Conservation (phyloP, 2,329 filamentous ascomycete species). For the Ascochyta rabiei region DNA sequence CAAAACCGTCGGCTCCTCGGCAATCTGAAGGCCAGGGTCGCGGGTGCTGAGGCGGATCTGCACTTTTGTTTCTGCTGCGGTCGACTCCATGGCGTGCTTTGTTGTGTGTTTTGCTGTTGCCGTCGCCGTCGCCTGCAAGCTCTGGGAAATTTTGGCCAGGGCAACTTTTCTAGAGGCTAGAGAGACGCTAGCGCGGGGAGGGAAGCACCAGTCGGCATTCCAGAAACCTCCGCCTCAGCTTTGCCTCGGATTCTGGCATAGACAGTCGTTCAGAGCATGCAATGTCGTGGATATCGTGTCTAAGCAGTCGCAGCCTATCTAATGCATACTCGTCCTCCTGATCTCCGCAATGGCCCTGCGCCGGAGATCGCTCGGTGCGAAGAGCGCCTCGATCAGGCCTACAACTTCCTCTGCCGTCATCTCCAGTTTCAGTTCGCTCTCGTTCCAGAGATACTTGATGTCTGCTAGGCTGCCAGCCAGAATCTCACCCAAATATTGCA, state of each 20-base stretch:
- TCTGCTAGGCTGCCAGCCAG: slow-evolving; percentile 67
- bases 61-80: slow-evolving; percentile 38
- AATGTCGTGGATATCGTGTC: slow-evolving; percentile 8
- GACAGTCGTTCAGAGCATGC: not conserved
- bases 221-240: slow-evolving; percentile 23
- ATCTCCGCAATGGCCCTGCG: slow-evolving; percentile 65
- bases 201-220: slow-evolving; percentile 20
- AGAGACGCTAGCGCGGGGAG: slow-evolving; percentile 26
- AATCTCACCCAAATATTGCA: slow-evolving; percentile 68
- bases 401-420: slow-evolving; percentile 67
- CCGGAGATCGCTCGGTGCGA: slow-evolving; percentile 66
- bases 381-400: slow-evolving; percentile 67
- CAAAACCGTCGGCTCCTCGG: slow-evolving; percentile 40
- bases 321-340: slow-evolving; percentile 36
- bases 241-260: not conserved
- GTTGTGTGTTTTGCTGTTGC: slow-evolving; percentile 12
- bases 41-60: slow-evolving; percentile 46
- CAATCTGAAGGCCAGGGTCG: slow-evolving; percentile 40
- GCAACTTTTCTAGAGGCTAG: slow-evolving; percentile 34
- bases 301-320: slow-evolving; percentile 4
- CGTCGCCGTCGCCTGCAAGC: slow-evolving; percentile 16
- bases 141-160: slow-evolving; percentile 35
- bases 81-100: slow-evolving; percentile 33
- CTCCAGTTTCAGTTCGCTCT: slow-evolving; percentile 67
- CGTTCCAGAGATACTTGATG: slow-evolving; percentile 69